Evolutionary conservation across 148 eudicot species (phyloP), one percentile per base, ranked within the genome.

Genomic region (Rhododendron williamsianum): DNA sequence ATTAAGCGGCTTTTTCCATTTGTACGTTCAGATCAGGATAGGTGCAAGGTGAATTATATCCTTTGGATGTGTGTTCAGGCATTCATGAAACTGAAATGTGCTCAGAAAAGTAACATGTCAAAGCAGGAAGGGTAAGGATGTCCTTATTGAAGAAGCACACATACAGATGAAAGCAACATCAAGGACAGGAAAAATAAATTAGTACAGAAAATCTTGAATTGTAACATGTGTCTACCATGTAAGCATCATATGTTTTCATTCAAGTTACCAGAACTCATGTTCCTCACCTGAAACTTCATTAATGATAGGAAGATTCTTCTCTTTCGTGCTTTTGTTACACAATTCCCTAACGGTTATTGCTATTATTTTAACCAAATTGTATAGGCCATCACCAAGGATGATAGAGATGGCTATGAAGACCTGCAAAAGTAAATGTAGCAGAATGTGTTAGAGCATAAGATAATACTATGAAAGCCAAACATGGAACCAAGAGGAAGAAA

Each of bases 301-400:
- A 89, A 91, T 82, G 60, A 89, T 69, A 30, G 92, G 93, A 77
- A 93, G 92, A 80, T 71, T 84, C 83, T 84, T 91, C 85, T 90
- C 88, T 85, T 88, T 88, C 84, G 86, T 88, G 85, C 91, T 89
- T 82, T 81, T 90, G 87, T 90, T 90, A 82, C 85, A 46, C 65
- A 93, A 54, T 89, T 93, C 93, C 87, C 84, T 91, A 6, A 85
- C 81, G 67, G 93, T 91, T 78, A 91, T 73, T 76, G 87, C 84
- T 81, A 93, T 86, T 74, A 93, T 93, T 91, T 91, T 93, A 90
- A 93, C 74, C 85, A 93, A 84, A 90, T 93, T 93, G 89, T 93
- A 93, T 83, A 93, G 92, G 74, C 95, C 95, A 86, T 93, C 95
- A 45, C 95, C 95, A 83, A 93, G 93, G 87, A 93, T 93, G 69